These are phyloP conservation scores for Hypoxylon crocopeplum DNA, from an alignment of 495 filamentous ascomycete genomes.

Conservation along the genomic window DNA sequence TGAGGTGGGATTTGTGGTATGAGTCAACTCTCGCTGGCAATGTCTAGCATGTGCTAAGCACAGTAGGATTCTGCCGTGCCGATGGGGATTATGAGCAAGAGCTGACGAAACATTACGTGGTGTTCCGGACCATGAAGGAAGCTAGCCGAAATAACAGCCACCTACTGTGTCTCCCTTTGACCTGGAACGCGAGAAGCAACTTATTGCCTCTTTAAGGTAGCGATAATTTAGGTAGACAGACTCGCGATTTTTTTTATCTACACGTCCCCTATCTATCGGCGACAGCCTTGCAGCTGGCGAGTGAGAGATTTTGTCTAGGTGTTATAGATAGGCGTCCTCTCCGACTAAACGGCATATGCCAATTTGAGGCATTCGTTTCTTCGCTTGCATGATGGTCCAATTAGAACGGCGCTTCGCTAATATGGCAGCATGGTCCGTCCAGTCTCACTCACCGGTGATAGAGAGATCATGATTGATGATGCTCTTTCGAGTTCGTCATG, in stretches of 20 bases:
- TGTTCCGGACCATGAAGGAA: slow-evolving; percentile 19
- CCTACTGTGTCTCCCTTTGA: slow-evolving; percentile 4
- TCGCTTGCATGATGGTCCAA: slow-evolving; percentile 15
- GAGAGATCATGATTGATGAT: background rate
- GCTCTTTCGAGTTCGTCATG: slow-evolving; percentile 1
- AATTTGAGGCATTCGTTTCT: slow-evolving; percentile 17
- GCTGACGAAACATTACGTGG: slow-evolving; percentile 42
- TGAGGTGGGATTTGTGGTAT: slow-evolving; percentile 36
- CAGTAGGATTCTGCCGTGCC: slow-evolving; percentile 24
- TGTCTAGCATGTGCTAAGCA: slow-evolving; percentile 31
- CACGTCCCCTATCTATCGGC: slow-evolving; percentile 29
- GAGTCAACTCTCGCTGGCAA: slow-evolving; percentile 30
- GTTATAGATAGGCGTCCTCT: slow-evolving; percentile 19
- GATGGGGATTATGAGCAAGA: slow-evolving; percentile 31
- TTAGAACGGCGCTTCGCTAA: background rate
- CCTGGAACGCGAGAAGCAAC: slow-evolving; percentile 8
- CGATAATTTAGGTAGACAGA: slow-evolving; percentile 26
- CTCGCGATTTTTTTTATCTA: slow-evolving; percentile 12
- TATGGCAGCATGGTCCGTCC: no score
- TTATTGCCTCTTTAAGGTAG: slow-evolving; percentile 22
- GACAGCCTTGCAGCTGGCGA: slow-evolving; percentile 29
- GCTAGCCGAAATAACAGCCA: slow-evolving; percentile 27
- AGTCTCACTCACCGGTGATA: slow-evolving; percentile 18
- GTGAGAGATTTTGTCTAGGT: slow-evolving; percentile 21
- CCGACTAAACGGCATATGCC: slow-evolving; percentile 24